Conservation (phyloP, 345 rosid genomes). For the Trapa bicornis region DNA sequence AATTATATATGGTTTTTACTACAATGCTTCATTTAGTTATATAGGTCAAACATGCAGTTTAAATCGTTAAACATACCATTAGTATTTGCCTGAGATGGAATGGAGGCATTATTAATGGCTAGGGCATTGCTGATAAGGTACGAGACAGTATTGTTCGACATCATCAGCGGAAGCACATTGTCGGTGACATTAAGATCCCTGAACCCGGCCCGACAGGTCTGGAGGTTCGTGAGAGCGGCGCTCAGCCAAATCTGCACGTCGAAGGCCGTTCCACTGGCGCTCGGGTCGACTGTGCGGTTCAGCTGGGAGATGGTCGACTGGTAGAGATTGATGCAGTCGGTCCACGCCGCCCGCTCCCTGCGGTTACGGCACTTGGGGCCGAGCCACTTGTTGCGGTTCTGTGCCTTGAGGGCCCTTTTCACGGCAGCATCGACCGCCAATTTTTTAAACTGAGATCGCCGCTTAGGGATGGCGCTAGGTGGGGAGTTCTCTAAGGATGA, state of each 20-base stretch:
- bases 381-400: slow-evolving; percentile 33
- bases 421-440: slow-evolving; percentile 34
- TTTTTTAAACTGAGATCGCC: slow-evolving; percentile 35
- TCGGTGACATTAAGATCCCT: slow-evolving; percentile 46
- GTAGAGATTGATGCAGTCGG: slow-evolving; percentile 59
- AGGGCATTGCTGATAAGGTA: slow-evolving; percentile 51
- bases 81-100: slow-evolving; percentile 11
- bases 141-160: slow-evolving; percentile 55
- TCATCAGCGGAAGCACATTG: slow-evolving; percentile 36
- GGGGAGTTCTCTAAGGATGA: slow-evolving; percentile 23
- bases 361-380: slow-evolving; percentile 41
- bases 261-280: slow-evolving; percentile 38
- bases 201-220: slow-evolving; percentile 57
- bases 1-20: no score
- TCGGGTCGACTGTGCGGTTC: slow-evolving; percentile 38
- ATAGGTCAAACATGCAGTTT: not conserved
- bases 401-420: slow-evolving; percentile 43
- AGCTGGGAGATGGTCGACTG: slow-evolving; percentile 35
- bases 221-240: slow-evolving; percentile 65
- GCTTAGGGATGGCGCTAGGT: slow-evolving; percentile 20
- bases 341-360: slow-evolving; percentile 59
- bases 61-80: not conserved
- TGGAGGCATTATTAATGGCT: slow-evolving; percentile 26
- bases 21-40: no score
- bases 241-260: slow-evolving; percentile 83